These are phyloP conservation scores for Kernera saxatilis DNA, from an alignment of 345 rosid species.

Conservation along the genomic window DNA sequence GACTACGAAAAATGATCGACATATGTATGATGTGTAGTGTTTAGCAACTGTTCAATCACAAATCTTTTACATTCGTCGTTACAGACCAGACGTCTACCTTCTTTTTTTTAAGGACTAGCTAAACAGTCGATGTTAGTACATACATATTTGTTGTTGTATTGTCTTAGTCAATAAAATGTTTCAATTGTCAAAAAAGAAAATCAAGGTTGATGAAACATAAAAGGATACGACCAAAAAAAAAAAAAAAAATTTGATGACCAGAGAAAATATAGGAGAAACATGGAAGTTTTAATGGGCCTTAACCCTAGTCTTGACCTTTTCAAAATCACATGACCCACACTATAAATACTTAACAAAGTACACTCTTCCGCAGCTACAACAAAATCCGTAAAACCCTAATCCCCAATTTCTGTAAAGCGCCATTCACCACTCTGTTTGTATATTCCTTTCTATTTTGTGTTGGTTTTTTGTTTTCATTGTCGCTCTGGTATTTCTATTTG, in stretches of 20 bases:
- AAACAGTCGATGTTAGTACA: neutral
- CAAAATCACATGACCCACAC: neutral
- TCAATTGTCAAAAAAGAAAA: neutral
- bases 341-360: neutral
- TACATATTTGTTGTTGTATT: neutral
- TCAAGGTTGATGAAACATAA: no score
- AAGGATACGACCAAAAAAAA: no score
- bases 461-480: neutral
- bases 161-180: neutral
- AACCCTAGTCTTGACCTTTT: slow-evolving; percentile 1
- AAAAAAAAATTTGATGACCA: neutral
- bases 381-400: neutral
- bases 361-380: neutral
- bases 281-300: neutral
- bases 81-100: no score
- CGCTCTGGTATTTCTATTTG: neutral
- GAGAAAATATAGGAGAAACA: neutral
- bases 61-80: neutral
- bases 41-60: neutral
- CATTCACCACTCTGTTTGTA: neutral
- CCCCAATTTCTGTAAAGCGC: neutral
- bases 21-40: neutral
- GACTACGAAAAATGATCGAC: no score
- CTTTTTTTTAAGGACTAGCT: no score
- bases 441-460: neutral